phyloP scores from a whole-genome alignment of 2,329 filamentous ascomycete genomes.

The Trichocomaceae sp. region DNA sequence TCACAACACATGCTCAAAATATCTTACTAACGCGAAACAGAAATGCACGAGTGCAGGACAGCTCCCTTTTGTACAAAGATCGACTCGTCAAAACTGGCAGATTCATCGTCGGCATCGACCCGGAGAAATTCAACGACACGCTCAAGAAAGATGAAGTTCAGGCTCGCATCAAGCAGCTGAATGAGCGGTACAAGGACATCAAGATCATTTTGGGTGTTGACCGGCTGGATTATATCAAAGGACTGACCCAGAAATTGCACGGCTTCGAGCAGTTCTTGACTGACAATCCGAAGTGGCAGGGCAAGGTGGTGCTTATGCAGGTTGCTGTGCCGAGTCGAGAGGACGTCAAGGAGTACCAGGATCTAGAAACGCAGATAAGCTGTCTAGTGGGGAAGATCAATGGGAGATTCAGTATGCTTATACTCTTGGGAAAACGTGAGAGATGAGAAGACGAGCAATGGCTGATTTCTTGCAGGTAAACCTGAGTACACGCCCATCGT shows the following conservation, averaged over 20 bases:
- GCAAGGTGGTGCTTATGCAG: constrained; percentile 86
- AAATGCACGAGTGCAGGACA: constrained; percentile 54
- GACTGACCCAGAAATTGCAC: constrained; percentile 87
- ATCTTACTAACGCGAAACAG: constrained; percentile 18
- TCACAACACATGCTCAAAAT: neutral
- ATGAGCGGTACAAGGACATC: constrained; percentile 78
- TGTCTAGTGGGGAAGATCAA: constrained; percentile 92
- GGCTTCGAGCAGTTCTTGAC: constrained; percentile 88
- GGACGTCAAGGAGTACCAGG: constrained; percentile 94
- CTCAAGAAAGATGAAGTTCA: constrained; percentile 70
- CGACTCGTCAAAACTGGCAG: constrained; percentile 78
- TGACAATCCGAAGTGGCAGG: constrained; percentile 87
- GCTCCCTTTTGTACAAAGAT: constrained; percentile 77
- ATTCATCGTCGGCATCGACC: constrained; percentile 93
- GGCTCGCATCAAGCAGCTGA: constrained; percentile 69
- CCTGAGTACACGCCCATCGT: constrained; percentile 95
- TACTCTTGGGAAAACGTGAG: neutral
- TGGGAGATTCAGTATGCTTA: constrained; percentile 64
- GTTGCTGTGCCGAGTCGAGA: constrained; percentile 78
- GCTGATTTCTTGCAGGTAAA: constrained; percentile 50
- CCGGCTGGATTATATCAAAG: constrained; percentile 93
- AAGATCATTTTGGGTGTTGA: constrained; percentile 93
- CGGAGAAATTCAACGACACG: constrained; percentile 82
- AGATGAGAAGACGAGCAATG: neutral
- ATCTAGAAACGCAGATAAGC: constrained; percentile 82